These are phyloP conservation scores for Nitzschia sp. DNA, from an alignment of 108 stramenopile species.

Conservation along the genomic window DNA sequence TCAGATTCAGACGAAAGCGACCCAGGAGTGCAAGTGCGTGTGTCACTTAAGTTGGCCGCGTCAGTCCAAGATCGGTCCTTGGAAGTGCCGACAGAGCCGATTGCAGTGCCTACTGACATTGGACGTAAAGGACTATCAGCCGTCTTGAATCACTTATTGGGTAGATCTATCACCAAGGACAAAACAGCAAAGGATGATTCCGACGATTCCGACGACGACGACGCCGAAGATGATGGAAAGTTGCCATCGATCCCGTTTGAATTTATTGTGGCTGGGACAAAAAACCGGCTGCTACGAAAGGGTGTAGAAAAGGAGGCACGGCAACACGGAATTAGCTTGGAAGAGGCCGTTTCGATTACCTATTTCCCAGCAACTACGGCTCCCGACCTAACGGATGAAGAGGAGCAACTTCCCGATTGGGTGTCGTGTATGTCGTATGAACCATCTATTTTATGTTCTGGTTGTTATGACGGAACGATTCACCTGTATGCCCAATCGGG, in stretches of 20 bases:
- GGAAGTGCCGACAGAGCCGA: conserved; percentile 70
- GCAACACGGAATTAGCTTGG: conserved; percentile 63
- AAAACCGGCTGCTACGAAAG: conserved; percentile 65
- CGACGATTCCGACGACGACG: conserved; percentile 28
- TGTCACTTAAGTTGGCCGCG: conserved; percentile 47
- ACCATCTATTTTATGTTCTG: conserved; percentile 22
- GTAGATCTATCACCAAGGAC: conserved; percentile 25
- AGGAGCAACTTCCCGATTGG: conserved; percentile 81
- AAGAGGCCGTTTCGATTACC: conserved; percentile 62
- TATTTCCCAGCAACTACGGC: conserved; percentile 73
- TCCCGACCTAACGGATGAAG: conserved; percentile 53
- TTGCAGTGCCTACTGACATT: conserved; percentile 75
- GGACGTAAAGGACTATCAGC: conserved; percentile 79
- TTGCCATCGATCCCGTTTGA: conserved; percentile 63
- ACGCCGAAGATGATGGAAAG: conserved; percentile 36
- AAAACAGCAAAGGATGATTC: conserved; percentile 23
- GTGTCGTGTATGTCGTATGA: conserved; percentile 49
- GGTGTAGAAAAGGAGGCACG: conserved; percentile 72
- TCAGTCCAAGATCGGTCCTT: conserved; percentile 42
- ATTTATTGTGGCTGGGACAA: conserved; percentile 58
- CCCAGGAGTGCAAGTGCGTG: conserved; percentile 52
- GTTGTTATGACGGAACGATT: conserved; percentile 74
- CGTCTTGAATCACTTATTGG: conserved; percentile 63
- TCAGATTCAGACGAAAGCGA: conserved; percentile 31
- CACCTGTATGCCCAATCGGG: conserved; percentile 33